phyloP scores from a whole-genome alignment of 805 yeast species.

The Saccharomycopsis babjevae region DNA sequence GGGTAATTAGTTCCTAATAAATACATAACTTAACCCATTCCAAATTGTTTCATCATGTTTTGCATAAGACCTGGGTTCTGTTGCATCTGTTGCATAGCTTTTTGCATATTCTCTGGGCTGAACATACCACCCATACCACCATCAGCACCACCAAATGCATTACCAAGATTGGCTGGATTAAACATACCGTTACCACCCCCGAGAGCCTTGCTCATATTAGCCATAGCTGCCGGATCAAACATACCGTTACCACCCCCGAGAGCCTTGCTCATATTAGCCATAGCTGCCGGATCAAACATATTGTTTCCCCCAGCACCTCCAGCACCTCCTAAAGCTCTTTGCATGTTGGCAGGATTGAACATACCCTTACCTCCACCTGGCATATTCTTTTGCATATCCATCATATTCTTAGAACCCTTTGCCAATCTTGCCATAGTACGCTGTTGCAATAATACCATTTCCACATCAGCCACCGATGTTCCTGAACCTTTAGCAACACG shows the following conservation, averaged over 20 bases:
- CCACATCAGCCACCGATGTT: slow-evolving; percentile 84
- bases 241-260: not conserved
- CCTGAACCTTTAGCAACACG: slow-evolving; percentile 95
- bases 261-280: not conserved
- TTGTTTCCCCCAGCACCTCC: not conserved
- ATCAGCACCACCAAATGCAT: slow-evolving; percentile 33
- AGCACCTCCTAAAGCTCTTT: slow-evolving; percentile 27
- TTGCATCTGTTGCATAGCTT: slow-evolving; percentile 52
- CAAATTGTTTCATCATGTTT: slow-evolving; percentile 45
- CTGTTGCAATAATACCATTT: slow-evolving; percentile 83
- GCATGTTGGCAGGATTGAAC: slow-evolving; percentile 31
- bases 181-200: slow-evolving; percentile 17
- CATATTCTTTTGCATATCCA: slow-evolving; percentile 32
- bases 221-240: not conserved
- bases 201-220: not conserved
- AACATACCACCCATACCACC: slow-evolving; percentile 39
- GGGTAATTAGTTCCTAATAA: not conserved
- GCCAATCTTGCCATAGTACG: slow-evolving; percentile 79
- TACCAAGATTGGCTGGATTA: slow-evolving; percentile 23
- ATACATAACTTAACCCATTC: slow-evolving; percentile 20
- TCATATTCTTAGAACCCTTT: slow-evolving; percentile 39
- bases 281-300: not conserved
- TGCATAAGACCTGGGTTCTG: slow-evolving; percentile 71
- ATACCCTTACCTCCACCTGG: slow-evolving; percentile 43
- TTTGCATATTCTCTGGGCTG: slow-evolving; percentile 33